Evolutionary conservation across 148 eudicot genomes (phyloP).

Genomic region (Tetragonia tetragonoides): DNA sequence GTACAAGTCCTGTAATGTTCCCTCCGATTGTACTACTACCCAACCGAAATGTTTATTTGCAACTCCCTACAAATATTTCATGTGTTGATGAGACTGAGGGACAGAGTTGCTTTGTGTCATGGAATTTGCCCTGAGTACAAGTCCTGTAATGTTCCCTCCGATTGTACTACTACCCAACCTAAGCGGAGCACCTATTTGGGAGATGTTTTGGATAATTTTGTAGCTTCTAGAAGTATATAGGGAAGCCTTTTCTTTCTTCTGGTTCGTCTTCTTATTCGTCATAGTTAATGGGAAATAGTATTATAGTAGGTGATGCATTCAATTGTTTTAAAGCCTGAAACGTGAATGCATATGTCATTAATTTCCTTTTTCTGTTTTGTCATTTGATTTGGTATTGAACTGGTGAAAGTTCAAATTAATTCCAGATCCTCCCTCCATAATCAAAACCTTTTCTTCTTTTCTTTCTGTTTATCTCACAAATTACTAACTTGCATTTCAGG

Average conservation of each 20-base stretch:
- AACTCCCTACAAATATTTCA: neutral
- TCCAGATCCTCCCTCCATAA: neutral
- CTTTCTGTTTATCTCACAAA: constrained; percentile 2
- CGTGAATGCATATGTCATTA: neutral
- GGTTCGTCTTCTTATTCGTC: neutral
- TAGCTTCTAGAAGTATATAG: neutral
- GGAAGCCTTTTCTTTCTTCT: neutral
- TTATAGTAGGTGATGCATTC: neutral
- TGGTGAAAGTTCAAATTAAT: neutral
- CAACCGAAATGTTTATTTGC: neutral
- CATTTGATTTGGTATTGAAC: neutral
- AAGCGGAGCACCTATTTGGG: neutral
- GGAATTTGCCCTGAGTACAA: neutral
- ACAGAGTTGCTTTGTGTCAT: neutral
- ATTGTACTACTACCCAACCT: neutral
- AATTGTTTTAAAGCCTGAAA: neutral
- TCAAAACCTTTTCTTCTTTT: neutral
- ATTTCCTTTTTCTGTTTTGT: neutral
- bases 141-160: neutral
- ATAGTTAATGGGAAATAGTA: neutral
- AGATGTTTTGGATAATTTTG: neutral
- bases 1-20: neutral
- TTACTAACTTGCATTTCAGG: constrained; percentile 44
- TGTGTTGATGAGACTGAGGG: neutral
- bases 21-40: neutral